phyloP scores from a whole-genome alignment of 768 basidiomycete species.

The Clitopilus passeckerianus region DNA sequence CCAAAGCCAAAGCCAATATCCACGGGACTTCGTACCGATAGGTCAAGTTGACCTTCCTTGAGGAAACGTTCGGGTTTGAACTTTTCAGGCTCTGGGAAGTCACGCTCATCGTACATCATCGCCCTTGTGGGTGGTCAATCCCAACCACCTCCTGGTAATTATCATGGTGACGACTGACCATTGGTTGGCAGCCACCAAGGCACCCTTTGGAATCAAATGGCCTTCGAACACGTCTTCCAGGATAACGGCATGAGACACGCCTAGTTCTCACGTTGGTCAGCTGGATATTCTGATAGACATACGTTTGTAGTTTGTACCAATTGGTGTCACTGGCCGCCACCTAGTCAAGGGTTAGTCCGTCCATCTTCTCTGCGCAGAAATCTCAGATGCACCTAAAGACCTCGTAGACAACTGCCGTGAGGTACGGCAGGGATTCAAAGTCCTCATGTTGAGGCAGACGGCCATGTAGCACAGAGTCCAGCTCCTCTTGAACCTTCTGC shows the following conservation, averaged over 20 bases:
- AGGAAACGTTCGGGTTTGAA: conserved; percentile 28
- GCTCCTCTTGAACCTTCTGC: neutral
- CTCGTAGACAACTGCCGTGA: neutral
- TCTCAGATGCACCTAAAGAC: neutral
- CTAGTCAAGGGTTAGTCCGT: neutral
- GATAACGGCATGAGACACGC: neutral
- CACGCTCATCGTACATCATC: conserved; percentile 20
- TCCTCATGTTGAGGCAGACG: neutral
- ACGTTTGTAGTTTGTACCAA: neutral
- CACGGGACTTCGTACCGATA: neutral
- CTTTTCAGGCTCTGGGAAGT: conserved; percentile 21
- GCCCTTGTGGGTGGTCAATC: conserved; percentile 16
- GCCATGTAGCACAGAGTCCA: neutral
- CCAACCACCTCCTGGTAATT: neutral
- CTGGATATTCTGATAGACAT: neutral
- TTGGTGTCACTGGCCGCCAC: neutral
- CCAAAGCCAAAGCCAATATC: neutral
- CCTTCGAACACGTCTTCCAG: neutral
- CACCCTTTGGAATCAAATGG: neutral
- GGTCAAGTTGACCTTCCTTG: conserved; percentile 12
- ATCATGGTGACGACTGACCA: neutral
- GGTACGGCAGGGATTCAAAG: neutral
- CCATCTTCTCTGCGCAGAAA: neutral
- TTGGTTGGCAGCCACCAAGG: neutral
- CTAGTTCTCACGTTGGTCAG: neutral